Base-by-base conservation (phyloP, 2,329 filamentous ascomycete genomes). In the Neocucurbitaria cava region DNA sequence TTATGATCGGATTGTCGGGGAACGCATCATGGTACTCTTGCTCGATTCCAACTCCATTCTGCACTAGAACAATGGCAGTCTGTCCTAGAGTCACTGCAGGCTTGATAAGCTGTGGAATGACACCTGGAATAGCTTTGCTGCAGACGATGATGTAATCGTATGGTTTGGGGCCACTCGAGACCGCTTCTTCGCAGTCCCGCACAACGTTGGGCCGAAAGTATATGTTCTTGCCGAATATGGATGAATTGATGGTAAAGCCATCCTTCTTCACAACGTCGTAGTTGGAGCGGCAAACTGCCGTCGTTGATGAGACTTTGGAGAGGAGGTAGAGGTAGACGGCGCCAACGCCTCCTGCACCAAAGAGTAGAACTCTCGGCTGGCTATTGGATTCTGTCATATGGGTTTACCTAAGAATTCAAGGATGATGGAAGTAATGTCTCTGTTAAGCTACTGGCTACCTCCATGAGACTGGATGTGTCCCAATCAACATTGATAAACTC, bases 41-140 rank as follows among this genome's bases (percentile, higher is more conserved):
- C 64, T 88, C 86, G 54, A 87, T 86, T 1, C 78, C 80, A 33
- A 88, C 82, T 0, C 86, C 86, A 60, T 88, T 88, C 56, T 88
- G 85, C 15, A 87, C 79, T 0, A 88, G 79, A 7, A 85, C 83
- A 36, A 88, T 82, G 0, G 81, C 79, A 0, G 84, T 87, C 43
- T 75, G 64, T 10, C 59, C 59, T 9, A 68, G 65, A 1, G 66
- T 69, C 2, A 82, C 69, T 3, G 74, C 79, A 0, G 78, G 74
- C 5, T 63, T 62, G 42, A 83, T 77, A 20, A 74, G 57, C 5
- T 75, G 65, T 13, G 74, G 73, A 2, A 66, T 68, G 5, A 65
- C 69, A 8, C 67, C 73, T 1, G 79, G 78, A 23, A 81, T 74
- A 13, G 76, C 78, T 72, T 83, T 83, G 51, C 74, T 77, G 26